These are phyloP conservation scores for Leccinum uliginosum DNA, from an alignment of 768 basidiomycete species.

Conservation along the genomic window DNA sequence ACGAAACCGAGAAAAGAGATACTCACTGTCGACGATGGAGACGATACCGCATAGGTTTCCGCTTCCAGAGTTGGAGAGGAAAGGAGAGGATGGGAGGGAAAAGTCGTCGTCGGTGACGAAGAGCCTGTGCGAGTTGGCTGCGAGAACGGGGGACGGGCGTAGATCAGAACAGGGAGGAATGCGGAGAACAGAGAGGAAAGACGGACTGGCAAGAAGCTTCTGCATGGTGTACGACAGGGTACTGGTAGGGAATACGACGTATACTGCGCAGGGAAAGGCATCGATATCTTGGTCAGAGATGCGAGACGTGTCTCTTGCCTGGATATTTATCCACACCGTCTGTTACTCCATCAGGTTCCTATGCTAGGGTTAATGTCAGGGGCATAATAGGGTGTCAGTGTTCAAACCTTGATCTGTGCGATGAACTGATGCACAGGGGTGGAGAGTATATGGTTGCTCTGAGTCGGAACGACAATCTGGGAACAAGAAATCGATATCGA, in stretches of 20 bases:
- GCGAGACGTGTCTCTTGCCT: slow-evolving; percentile 36
- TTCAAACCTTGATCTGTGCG: slow-evolving; percentile 60
- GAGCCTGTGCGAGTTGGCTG: slow-evolving; percentile 76
- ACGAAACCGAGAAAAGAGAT: neutral
- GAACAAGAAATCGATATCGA: neutral
- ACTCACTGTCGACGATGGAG: slow-evolving; percentile 76
- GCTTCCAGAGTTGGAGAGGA: slow-evolving; percentile 33
- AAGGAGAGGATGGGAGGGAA: slow-evolving; percentile 44
- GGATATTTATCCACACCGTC: slow-evolving; percentile 80
- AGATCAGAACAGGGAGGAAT: slow-evolving; percentile 4
- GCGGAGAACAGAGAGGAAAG: neutral
- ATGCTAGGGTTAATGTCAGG: slow-evolving; percentile 2
- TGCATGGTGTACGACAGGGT: slow-evolving; percentile 68
- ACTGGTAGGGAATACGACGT: slow-evolving; percentile 64
- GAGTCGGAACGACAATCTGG: slow-evolving; percentile 73
- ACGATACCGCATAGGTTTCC: slow-evolving; percentile 68
- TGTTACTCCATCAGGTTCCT: slow-evolving; percentile 71
- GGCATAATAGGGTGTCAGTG: neutral
- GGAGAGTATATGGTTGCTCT: slow-evolving; percentile 73
- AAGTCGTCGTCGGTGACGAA: slow-evolving; percentile 67
- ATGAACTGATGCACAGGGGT: slow-evolving; percentile 69
- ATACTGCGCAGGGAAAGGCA: slow-evolving; percentile 42
- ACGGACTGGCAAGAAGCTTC: slow-evolving; percentile 79
- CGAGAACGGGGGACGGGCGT: neutral
- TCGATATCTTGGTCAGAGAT: neutral